A percentile compares a stretch with the other conserved stretches of the same genome.
phyloP scores from a whole-genome alignment of 140 eudicot species.

The Anethum foeniculum region DNA sequence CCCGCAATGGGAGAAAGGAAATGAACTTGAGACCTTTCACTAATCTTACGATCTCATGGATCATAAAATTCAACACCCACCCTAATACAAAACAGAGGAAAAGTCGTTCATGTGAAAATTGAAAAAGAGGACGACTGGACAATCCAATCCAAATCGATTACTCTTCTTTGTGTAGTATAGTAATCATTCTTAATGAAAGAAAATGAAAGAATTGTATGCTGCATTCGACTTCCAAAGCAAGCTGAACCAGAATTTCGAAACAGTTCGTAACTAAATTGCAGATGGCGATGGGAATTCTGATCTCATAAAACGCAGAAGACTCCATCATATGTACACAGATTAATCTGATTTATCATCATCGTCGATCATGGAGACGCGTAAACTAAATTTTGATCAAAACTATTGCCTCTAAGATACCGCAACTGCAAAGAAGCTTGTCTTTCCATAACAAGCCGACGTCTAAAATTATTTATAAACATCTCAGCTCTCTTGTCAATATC shows the following conservation, averaged over 20 bases:
- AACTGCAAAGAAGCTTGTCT: conserved; percentile 71
- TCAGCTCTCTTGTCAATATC: conserved; percentile 77
- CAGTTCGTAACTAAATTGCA: not conserved
- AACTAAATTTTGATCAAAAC: conserved; percentile 23
- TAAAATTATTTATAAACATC: conserved; percentile 60
- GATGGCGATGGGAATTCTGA: not conserved
- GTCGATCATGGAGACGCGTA: not conserved
- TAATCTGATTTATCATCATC: not conserved
- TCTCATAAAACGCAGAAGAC: conserved; percentile 11
- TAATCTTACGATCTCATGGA: not conserved
- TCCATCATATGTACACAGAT: not conserved
- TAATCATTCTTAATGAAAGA: not conserved
- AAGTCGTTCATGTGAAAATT: not conserved
- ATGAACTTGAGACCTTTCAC: too few species aligned
- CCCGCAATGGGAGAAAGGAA: not conserved
- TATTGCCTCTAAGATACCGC: conserved; percentile 41
- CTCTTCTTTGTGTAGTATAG: not conserved
- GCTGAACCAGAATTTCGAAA: not conserved
- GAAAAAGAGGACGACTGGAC: not conserved
- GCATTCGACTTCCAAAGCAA: not conserved
- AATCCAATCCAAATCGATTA: not conserved
- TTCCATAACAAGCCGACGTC: conserved; percentile 46
- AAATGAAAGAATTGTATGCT: not conserved
- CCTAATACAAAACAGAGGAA: not conserved
- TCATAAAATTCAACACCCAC: not conserved